Evolutionary conservation across 768 basidiomycete genomes (phyloP).

Genomic region (Udeniomyces megalosporus): DNA sequence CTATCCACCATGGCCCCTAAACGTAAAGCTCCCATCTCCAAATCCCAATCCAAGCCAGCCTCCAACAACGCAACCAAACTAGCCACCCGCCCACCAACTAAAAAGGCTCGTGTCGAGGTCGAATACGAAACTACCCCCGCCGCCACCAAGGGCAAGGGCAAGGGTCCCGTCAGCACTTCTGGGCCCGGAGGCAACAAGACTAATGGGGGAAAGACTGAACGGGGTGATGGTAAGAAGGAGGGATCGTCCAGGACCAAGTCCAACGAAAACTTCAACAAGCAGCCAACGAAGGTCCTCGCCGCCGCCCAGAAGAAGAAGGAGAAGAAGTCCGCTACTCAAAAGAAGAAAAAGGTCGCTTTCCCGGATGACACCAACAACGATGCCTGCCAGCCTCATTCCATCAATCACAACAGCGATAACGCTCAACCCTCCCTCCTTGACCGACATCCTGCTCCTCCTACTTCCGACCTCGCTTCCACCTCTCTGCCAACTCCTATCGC

Average conservation of each 20-base stretch:
- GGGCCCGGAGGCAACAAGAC: not conserved
- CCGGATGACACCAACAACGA: not conserved
- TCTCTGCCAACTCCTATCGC: not conserved
- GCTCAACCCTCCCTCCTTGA: too few relatives aligned
- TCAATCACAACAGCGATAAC: too few relatives aligned
- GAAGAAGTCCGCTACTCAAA: not conserved
- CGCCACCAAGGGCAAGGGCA: slow-evolving; percentile 10
- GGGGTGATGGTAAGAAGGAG: not conserved
- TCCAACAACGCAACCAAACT: slow-evolving; percentile 1
- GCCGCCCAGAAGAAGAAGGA: not conserved
- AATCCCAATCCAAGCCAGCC: not conserved
- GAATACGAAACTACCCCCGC: slow-evolving; percentile 5
- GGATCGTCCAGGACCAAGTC: too few relatives aligned
- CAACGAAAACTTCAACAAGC: too few relatives aligned
- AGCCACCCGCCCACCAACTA: not conserved
- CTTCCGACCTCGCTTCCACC: not conserved
- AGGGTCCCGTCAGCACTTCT: not conserved
- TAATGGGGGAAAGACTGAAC: not conserved
- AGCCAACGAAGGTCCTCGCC: not conserved
- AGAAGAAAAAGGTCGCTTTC: slow-evolving; percentile 13
- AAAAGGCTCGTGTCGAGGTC: slow-evolving; percentile 15
- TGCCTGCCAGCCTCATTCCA: not conserved
- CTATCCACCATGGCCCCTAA: slow-evolving; percentile 9
- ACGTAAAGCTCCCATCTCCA: slow-evolving; percentile 12
- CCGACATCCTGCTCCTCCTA: not conserved